Conservation (phyloP, 768 basidiomycete genomes). For the Tricholomella constricta region DNA sequence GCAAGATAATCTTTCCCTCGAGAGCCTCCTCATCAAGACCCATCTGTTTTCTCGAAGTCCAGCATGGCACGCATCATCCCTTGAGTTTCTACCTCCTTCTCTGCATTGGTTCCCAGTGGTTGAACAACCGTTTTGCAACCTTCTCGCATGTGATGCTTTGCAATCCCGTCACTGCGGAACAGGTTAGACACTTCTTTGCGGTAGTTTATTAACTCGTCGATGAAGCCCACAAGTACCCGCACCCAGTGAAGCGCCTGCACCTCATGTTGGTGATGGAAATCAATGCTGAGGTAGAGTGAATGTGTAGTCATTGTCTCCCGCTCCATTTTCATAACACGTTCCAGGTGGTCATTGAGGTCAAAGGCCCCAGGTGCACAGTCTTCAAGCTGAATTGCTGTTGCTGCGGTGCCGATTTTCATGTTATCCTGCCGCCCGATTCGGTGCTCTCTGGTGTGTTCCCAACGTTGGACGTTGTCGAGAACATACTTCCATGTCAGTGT, state of each 20-base stretch:
- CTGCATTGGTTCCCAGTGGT: slow-evolving; percentile 24
- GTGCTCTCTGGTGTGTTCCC: background rate
- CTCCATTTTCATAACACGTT: slow-evolving; percentile 15
- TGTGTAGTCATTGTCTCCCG: slow-evolving; percentile 19
- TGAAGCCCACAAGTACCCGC: slow-evolving; percentile 17
- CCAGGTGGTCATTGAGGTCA: background rate
- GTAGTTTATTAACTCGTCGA: slow-evolving; percentile 20
- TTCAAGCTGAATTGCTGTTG: slow-evolving; percentile 16
- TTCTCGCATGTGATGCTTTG: slow-evolving; percentile 20
- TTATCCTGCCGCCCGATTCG: slow-evolving; percentile 12
- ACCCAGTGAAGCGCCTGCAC: slow-evolving; percentile 24
- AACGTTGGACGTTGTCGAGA: slow-evolving; percentile 1
- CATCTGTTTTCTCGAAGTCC: slow-evolving; percentile 16
- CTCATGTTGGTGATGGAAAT: slow-evolving; percentile 16
- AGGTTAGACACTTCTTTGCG: slow-evolving; percentile 14
- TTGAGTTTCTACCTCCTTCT: slow-evolving; percentile 21
- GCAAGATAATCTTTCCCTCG: slow-evolving; percentile 17
- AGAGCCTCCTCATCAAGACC: slow-evolving; percentile 17
- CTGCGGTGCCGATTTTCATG: slow-evolving; percentile 26
- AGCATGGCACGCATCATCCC: slow-evolving; percentile 21
- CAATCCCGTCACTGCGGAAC: slow-evolving; percentile 16
- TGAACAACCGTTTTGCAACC: slow-evolving; percentile 20
- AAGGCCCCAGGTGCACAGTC: slow-evolving; percentile 16
- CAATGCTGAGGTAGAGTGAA: slow-evolving; percentile 16
- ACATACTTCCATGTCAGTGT: background rate